Evolutionary conservation across 106 monocot genomes (phyloP).

Genomic region (Platanthera guangdongensis): DNA sequence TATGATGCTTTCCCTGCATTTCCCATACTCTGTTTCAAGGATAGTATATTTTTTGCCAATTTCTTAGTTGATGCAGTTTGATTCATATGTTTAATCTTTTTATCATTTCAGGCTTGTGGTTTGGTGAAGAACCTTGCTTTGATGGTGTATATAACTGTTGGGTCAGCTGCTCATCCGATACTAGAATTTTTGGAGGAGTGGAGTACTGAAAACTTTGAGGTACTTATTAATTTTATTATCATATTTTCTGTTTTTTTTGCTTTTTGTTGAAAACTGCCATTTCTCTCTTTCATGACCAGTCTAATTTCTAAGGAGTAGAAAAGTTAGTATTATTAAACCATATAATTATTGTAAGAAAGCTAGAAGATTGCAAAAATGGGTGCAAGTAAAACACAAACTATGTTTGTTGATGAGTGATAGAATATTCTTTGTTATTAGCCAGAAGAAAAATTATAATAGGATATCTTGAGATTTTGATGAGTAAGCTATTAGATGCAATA

Average conservation of each 20-base stretch:
- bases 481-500: no score
- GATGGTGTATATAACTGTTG: conserved; percentile 98
- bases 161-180: conserved; percentile 93
- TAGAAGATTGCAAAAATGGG: background rate
- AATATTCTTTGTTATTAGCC: no score
- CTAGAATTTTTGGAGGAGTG: conserved; percentile 96
- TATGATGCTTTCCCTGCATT: background rate
- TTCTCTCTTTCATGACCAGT: background rate
- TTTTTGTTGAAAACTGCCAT: background rate
- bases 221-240: conserved; percentile 5
- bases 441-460: no score
- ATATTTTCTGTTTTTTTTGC: background rate
- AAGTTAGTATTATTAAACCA: background rate
- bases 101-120: conserved; percentile 68
- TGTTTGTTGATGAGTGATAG: no score
- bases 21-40: background rate
- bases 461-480: no score
- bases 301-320: background rate
- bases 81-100: background rate
- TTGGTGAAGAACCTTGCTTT: conserved; percentile 95
- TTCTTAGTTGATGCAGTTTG: background rate
- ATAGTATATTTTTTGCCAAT: background rate
- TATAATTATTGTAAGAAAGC: background rate
- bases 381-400: background rate
- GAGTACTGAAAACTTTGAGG: conserved; percentile 99